Percentiles rank a stretch among this genome's conserved stretches.
phyloP scores from a whole-genome alignment of 2,329 filamentous ascomycete genomes.

The Lecanicillium sp. region DNA sequence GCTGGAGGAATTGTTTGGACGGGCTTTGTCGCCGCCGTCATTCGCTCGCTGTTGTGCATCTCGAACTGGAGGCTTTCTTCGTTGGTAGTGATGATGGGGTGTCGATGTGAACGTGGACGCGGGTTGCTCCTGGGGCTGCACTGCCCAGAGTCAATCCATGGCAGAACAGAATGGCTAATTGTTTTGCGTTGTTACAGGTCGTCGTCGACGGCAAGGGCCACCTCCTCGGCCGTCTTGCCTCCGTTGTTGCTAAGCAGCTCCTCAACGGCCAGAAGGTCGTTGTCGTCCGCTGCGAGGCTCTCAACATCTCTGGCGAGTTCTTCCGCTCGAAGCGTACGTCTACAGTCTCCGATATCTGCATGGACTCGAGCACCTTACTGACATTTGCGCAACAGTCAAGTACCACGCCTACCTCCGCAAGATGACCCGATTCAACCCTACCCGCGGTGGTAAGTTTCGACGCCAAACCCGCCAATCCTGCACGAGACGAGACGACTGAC shows the following conservation, averaged over 20 bases:
- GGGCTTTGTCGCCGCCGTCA: too few relatives aligned
- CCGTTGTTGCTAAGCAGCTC: conserved; percentile 97
- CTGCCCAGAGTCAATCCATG: too few relatives aligned
- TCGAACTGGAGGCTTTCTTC: too few relatives aligned
- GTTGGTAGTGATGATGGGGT: too few relatives aligned
- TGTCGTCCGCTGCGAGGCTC: conserved; percentile 94
- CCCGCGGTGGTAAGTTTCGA: conserved; percentile 74
- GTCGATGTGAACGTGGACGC: too few relatives aligned
- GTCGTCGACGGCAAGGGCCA: conserved; percentile 99
- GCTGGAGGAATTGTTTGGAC: too few relatives aligned
- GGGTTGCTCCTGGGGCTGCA: too few relatives aligned
- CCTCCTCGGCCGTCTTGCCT: conserved; percentile 97
- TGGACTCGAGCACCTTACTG: conserved; percentile 29
- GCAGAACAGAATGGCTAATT: neutral
- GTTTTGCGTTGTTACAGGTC: conserved; percentile 49
- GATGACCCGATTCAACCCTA: conserved; percentile 99
- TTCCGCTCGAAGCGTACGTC: conserved; percentile 99
- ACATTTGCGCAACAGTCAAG: conserved; percentile 70
- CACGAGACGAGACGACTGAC: conserved; percentile 20
- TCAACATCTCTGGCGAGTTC: conserved; percentile 99
- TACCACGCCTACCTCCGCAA: conserved; percentile 99
- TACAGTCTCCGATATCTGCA: conserved; percentile 11
- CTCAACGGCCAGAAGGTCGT: conserved; percentile 99
- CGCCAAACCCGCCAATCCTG: conserved; percentile 5
- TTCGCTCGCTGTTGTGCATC: too few relatives aligned